Percentiles rank a stretch among this genome's conserved stretches.
phyloP scores from a whole-genome alignment of 495 filamentous ascomycete species.

The Talaromyces stipitatus region DNA sequence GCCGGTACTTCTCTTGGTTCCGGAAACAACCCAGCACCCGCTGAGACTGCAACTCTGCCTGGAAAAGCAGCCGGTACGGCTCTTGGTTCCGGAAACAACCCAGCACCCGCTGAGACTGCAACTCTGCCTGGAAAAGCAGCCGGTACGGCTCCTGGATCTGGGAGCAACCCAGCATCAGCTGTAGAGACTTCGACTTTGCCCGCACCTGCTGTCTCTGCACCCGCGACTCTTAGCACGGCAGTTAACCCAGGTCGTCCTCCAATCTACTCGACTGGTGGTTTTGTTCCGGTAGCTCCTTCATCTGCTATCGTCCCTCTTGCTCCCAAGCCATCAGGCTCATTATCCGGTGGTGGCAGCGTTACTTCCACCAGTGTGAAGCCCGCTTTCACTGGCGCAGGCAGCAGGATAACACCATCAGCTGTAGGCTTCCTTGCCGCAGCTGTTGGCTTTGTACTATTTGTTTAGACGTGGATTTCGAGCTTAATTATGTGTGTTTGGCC shows the following conservation, averaged over 20 bases:
- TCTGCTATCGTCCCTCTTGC: not conserved
- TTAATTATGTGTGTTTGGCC: not conserved
- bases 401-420: not conserved
- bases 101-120: too few species aligned
- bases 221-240: not conserved
- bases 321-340: not conserved
- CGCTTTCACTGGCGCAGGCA: slow-evolving; percentile 1
- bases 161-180: not conserved
- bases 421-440: not conserved
- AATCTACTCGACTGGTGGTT: not conserved
- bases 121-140: not conserved
- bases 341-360: not conserved
- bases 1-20: too few species aligned
- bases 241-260: not conserved
- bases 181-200: not conserved
- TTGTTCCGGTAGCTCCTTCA: not conserved
- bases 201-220: not conserved
- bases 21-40: too few species aligned
- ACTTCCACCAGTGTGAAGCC: not conserved
- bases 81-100: too few species aligned
- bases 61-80: too few species aligned
- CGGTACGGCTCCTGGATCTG: not conserved
- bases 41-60: not conserved
- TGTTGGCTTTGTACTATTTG: not conserved
- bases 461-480: not conserved